These are phyloP conservation scores for Dipteronia dyeriana DNA, from an alignment of 345 rosid genomes.

Conservation along the genomic window DNA sequence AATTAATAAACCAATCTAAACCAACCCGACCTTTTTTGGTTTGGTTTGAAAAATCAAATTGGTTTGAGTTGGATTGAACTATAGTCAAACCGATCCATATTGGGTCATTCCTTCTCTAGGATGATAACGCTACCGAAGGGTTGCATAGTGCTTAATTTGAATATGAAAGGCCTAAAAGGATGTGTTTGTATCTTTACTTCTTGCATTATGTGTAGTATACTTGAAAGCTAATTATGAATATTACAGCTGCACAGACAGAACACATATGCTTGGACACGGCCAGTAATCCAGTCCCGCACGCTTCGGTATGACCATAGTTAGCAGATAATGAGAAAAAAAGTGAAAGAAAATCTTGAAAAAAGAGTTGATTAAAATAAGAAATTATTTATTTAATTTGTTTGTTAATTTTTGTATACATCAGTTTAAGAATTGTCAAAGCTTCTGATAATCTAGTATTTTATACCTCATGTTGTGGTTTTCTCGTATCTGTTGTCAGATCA, in stretches of 20 bases:
- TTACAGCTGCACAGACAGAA: not conserved
- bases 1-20: too few relatives aligned
- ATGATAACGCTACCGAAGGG: too few relatives aligned
- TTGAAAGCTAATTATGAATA: not conserved
- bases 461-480: not conserved
- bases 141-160: not conserved
- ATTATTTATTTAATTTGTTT: not conserved
- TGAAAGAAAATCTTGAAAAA: not conserved
- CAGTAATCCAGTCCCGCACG: constrained; percentile 98
- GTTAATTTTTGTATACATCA: not conserved
- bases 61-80: too few relatives aligned
- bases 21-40: too few relatives aligned
- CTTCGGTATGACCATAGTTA: constrained; percentile 41
- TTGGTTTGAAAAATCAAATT: too few relatives aligned
- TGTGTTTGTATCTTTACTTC: constrained; percentile 3
- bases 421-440: not conserved
- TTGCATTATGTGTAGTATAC: not conserved
- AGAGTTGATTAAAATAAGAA: not conserved
- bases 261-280: constrained; percentile 74
- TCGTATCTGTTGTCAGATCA: constrained; percentile 55
- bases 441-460: too few relatives aligned
- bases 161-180: constrained; percentile 3
- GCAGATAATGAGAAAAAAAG: not conserved
- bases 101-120: too few relatives aligned
- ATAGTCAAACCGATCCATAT: too few relatives aligned